phyloP scores from a whole-genome alignment of 371 early-diverging fungal species.

The Cokeromyces recurvatus region DNA sequence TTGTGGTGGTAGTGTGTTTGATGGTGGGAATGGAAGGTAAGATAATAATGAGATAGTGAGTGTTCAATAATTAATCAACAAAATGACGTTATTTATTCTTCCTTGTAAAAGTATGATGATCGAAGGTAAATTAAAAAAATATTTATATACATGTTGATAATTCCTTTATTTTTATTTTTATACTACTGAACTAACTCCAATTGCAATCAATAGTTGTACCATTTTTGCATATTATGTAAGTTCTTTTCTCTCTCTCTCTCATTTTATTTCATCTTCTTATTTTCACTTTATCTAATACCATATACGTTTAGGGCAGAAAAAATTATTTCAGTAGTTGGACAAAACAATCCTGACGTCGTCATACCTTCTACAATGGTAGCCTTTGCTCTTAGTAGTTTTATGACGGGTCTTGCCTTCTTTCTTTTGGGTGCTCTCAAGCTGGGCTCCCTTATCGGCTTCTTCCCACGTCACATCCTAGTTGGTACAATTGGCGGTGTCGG shows the following conservation, averaged over 20 bases:
- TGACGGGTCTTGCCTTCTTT: conserved; percentile 88
- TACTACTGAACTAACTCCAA: background rate
- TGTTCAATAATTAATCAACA: too few species aligned
- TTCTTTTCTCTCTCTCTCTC: conserved; percentile 1
- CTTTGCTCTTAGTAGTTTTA: conserved; percentile 76
- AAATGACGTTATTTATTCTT: background rate
- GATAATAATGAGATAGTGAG: background rate
- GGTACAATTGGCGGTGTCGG: conserved; percentile 96
- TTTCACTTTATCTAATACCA: background rate
- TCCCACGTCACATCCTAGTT: conserved; percentile 93
- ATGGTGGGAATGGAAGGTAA: conserved; percentile 83
- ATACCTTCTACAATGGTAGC: conserved; percentile 89
- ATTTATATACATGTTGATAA: too few species aligned
- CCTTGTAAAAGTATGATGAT: conserved; percentile 77
- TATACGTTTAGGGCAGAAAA: conserved; percentile 57
- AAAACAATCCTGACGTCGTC: conserved; percentile 56
- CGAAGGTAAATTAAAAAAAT: conserved; percentile 71
- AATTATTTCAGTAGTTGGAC: conserved; percentile 59
- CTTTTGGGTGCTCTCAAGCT: conserved; percentile 80
- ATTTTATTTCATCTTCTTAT: background rate
- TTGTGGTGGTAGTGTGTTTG: conserved; percentile 81
- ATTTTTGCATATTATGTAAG: conserved; percentile 87
- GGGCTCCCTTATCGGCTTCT: conserved; percentile 83
- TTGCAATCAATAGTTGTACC: conserved; percentile 60
- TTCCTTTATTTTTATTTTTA: background rate